Percentiles rank a stretch among this genome's conserved stretches.
These are phyloP conservation scores for Xylaria acuta DNA, from an alignment of 495 filamentous ascomycete genomes.

Conservation along the genomic window DNA sequence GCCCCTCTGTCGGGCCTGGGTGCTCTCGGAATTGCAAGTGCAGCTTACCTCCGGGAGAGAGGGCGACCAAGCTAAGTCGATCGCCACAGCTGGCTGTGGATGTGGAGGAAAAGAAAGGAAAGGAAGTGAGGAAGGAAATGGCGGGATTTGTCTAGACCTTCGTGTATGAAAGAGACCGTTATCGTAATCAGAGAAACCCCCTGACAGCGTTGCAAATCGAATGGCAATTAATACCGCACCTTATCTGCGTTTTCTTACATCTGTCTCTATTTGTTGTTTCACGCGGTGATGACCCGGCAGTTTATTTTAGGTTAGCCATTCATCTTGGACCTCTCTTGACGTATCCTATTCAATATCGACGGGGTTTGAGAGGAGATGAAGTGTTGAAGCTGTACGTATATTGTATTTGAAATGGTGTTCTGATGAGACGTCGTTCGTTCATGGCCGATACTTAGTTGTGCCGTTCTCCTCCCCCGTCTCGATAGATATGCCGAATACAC, in stretches of 20 bases:
- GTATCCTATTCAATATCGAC: not conserved
- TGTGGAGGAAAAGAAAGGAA: not conserved
- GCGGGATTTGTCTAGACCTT: constrained; percentile 17
- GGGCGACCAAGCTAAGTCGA: constrained; percentile 4
- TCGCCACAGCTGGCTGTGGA: constrained; percentile 27
- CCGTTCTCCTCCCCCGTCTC: too few relatives aligned
- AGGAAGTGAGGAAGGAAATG: not conserved
- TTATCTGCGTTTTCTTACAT: not conserved
- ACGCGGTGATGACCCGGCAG: not conserved
- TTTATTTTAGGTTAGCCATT: too few relatives aligned
- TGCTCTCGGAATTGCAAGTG: constrained; percentile 11
- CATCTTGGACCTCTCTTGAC: not conserved
- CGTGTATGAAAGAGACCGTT: constrained; percentile 22
- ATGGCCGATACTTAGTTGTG: too few relatives aligned
- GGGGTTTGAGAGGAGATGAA: too few relatives aligned
- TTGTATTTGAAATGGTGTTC: too few relatives aligned
- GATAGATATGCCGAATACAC: too few relatives aligned
- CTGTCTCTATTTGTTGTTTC: not conserved
- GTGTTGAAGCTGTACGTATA: too few relatives aligned
- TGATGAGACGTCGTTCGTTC: too few relatives aligned
- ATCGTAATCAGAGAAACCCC: constrained; percentile 23
- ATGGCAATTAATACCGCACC: not conserved
- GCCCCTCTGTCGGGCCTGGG: not conserved
- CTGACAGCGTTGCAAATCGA: constrained; percentile 16
- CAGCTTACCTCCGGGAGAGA: not conserved